Conservation (phyloP, 345 rosid species). For the Linum tenue region DNA sequence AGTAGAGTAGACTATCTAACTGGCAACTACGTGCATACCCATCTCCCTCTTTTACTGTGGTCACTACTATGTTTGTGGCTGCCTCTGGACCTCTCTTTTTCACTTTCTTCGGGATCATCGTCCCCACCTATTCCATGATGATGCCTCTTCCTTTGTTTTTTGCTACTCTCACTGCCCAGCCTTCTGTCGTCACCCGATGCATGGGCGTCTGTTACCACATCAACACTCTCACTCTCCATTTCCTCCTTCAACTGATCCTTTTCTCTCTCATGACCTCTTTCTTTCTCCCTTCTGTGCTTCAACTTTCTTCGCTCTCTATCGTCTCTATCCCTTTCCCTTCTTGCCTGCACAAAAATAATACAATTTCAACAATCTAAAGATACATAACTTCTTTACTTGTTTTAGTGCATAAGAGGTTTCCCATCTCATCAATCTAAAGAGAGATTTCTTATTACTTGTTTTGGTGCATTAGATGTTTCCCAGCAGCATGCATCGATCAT, state of each 20-base stretch:
- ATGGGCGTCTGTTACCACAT: constrained; percentile 27
- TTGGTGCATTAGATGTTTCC: neutral
- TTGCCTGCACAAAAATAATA: constrained; percentile 36
- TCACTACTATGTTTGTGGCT: constrained; percentile 44
- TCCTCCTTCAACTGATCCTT: constrained; percentile 41
- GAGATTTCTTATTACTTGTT: neutral
- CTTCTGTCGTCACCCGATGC: constrained; percentile 35
- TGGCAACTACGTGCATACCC: constrained; percentile 28
- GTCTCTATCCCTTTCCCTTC: constrained; percentile 58
- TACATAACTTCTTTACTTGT: neutral
- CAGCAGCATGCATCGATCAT: neutral
- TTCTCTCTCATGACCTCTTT: constrained; percentile 54
- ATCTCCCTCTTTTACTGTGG: constrained; percentile 47
- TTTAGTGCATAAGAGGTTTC: neutral
- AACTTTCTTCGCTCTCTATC: constrained; percentile 55
- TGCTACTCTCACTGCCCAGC: constrained; percentile 47
- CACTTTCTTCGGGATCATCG: constrained; percentile 46
- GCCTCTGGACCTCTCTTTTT: constrained; percentile 41
- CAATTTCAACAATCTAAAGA: neutral
- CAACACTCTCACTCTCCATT: constrained; percentile 36
- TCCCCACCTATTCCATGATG: constrained; percentile 16
- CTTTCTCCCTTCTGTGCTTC: constrained; percentile 63
- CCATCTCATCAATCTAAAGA: neutral
- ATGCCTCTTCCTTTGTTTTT: constrained; percentile 53
- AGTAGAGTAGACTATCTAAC: constrained; percentile 1